These are phyloP conservation scores for Mycena vulgaris DNA, from an alignment of 768 basidiomycete genomes.

Conservation along the genomic window DNA sequence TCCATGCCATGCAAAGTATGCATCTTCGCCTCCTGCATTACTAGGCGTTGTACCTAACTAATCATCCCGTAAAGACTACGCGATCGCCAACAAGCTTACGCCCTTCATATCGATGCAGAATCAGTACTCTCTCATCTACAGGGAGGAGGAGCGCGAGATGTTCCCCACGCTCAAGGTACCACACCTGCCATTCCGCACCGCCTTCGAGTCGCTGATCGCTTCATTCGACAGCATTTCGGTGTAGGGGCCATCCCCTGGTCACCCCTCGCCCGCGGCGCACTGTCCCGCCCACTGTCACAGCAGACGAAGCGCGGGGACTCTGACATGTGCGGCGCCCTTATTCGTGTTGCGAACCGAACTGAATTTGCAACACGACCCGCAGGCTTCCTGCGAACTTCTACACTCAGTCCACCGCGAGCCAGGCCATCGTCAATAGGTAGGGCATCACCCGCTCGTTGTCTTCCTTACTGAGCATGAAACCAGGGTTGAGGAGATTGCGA, in stretches of 20 bases:
- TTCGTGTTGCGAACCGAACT: background rate
- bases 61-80: constrained; percentile 63
- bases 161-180: too few relatives aligned
- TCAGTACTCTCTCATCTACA: too few relatives aligned
- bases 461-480: too few relatives aligned
- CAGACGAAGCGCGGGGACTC: constrained; percentile 40
- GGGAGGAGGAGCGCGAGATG: too few relatives aligned
- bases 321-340: constrained; percentile 32
- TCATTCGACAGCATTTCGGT: constrained; percentile 47
- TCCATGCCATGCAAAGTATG: constrained; percentile 71
- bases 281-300: constrained; percentile 42
- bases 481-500: constrained; percentile 30
- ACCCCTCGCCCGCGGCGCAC: constrained; percentile 50
- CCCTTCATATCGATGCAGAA: too few relatives aligned
- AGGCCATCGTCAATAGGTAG: constrained; percentile 21
- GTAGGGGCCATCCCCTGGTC: constrained; percentile 58
- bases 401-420: background rate
- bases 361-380: background rate
- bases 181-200: background rate
- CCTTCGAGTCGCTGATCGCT: background rate
- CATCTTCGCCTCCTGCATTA: constrained; percentile 9
- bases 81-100: constrained; percentile 71
- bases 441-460: background rate
- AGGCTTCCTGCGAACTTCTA: constrained; percentile 5
- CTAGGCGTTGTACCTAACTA: background rate